Evolutionary conservation across 2,329 filamentous ascomycete species (phyloP).

Genomic region (Arachnomyces sp.): DNA sequence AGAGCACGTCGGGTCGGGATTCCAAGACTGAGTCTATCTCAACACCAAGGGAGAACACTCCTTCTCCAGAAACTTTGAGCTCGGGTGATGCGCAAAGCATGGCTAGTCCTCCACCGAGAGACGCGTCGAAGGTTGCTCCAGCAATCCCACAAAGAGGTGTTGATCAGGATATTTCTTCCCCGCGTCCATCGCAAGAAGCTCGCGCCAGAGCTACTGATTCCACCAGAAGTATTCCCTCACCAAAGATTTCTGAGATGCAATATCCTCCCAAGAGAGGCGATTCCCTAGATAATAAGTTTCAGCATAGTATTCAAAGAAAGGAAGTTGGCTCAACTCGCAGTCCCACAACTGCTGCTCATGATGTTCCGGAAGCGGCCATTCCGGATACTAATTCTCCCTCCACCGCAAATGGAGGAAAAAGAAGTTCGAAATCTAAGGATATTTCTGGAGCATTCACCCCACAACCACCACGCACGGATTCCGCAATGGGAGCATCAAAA

Average conservation of each 20-base stretch:
- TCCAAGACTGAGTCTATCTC: constrained; percentile 39
- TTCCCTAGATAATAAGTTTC: constrained; percentile 45
- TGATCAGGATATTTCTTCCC: background rate
- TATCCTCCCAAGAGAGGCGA: constrained; percentile 50
- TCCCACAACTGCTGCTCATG: too few relatives aligned
- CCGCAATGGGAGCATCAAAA: constrained; percentile 37
- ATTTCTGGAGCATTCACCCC: background rate
- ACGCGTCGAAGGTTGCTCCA: background rate
- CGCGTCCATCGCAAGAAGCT: constrained; percentile 5
- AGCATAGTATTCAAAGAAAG: constrained; percentile 54
- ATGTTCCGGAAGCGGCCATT: too few relatives aligned
- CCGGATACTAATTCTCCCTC: constrained; percentile 5
- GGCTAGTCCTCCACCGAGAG: constrained; percentile 1
- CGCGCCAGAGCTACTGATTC: constrained; percentile 24
- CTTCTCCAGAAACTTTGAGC: constrained; percentile 25
- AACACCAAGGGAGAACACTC: constrained; percentile 33
- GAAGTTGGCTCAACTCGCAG: constrained; percentile 38
- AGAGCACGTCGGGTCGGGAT: constrained; percentile 43
- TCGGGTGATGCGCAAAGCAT: background rate
- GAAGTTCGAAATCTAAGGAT: background rate
- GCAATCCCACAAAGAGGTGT: background rate
- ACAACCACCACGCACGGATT: constrained; percentile 19
- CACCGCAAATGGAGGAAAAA: background rate
- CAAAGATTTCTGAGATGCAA: constrained; percentile 21
- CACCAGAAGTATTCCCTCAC: constrained; percentile 24